Conservation (phyloP, 1,139 yeast genomes). For the Yamadazyma triangularis region DNA sequence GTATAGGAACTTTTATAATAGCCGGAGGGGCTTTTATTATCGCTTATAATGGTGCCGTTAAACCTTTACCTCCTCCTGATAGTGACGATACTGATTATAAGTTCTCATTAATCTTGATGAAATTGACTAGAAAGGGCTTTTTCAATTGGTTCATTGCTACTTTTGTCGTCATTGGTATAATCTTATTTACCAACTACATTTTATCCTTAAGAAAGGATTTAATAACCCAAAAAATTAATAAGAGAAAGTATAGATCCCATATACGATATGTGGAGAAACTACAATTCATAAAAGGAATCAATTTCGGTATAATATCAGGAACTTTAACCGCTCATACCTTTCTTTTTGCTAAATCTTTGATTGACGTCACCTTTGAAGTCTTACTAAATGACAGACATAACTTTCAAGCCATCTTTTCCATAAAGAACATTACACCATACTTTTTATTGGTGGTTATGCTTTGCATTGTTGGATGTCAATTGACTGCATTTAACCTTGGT, state of each 20-base stretch:
- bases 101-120: slow-evolving; percentile 22
- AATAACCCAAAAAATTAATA: slow-evolving; percentile 10
- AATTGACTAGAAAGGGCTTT: slow-evolving; percentile 25
- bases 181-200: slow-evolving; percentile 21
- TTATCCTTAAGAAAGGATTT: slow-evolving; percentile 11
- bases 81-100: slow-evolving; percentile 18
- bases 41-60: slow-evolving; percentile 60
- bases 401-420: slow-evolving; percentile 16
- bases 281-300: slow-evolving; percentile 45
- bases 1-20: slow-evolving; percentile 64
- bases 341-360: slow-evolving; percentile 76
- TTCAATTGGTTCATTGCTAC: slow-evolving; percentile 38
- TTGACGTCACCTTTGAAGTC: slow-evolving; percentile 57
- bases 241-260: slow-evolving; percentile 8
- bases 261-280: slow-evolving; percentile 14
- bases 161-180: slow-evolving; percentile 22
- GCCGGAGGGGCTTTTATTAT: slow-evolving; percentile 75
- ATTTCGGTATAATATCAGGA: slow-evolving; percentile 72
- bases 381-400: slow-evolving; percentile 29
- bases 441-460: slow-evolving; percentile 56
- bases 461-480: slow-evolving; percentile 67
- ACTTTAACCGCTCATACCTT: slow-evolving; percentile 82
- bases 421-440: slow-evolving; percentile 33
- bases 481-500: slow-evolving; percentile 72
- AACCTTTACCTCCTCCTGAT: slow-evolving; percentile 15